Evolutionary conservation across 1,284 basidiomycete genomes (phyloP).

Genomic region (Pseudozyma pruni): DNA sequence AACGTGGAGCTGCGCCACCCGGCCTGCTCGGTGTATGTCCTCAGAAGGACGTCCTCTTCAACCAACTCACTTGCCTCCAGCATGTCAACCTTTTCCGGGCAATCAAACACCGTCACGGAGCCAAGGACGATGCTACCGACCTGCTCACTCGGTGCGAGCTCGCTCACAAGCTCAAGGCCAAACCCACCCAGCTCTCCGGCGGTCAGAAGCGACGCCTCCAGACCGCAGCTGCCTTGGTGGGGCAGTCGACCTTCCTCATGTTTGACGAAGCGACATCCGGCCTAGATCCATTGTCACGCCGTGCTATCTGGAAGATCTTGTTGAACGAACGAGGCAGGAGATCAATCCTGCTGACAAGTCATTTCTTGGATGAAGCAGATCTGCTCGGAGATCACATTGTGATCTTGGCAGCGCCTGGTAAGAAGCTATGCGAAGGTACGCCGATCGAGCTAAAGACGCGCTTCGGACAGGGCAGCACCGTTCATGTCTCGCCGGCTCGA

Average conservation of each 20-base stretch:
- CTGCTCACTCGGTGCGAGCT: slow-evolving; percentile 73
- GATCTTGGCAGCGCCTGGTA: slow-evolving; percentile 79
- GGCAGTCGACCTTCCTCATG: slow-evolving; percentile 79
- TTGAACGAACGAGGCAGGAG: slow-evolving; percentile 76
- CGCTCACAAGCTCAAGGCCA: slow-evolving; percentile 75
- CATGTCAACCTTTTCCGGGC: slow-evolving; percentile 79
- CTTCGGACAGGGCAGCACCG: slow-evolving; percentile 78
- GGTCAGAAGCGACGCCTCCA: slow-evolving; percentile 85
- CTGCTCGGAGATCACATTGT: slow-evolving; percentile 80
- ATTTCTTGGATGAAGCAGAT: slow-evolving; percentile 82
- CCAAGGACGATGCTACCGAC: slow-evolving; percentile 48
- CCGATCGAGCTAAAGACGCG: slow-evolving; percentile 78
- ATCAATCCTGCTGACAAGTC: slow-evolving; percentile 77
- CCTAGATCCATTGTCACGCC: slow-evolving; percentile 80
- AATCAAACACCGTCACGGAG: slow-evolving; percentile 75
- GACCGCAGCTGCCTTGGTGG: slow-evolving; percentile 79
- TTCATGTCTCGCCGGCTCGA: slow-evolving; percentile 62
- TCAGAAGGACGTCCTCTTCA: slow-evolving; percentile 83
- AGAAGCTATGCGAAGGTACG: slow-evolving; percentile 77
- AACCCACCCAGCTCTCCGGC: slow-evolving; percentile 77
- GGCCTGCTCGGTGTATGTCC: slow-evolving; percentile 80
- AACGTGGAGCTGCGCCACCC: slow-evolving; percentile 68
- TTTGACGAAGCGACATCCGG: slow-evolving; percentile 81
- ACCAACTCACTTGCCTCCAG: slow-evolving; percentile 79
- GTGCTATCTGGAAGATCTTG: slow-evolving; percentile 78